Evolutionary conservation across 1,284 basidiomycete species (phyloP).

Genomic region (Cryptococcus jaspeensis): DNA sequence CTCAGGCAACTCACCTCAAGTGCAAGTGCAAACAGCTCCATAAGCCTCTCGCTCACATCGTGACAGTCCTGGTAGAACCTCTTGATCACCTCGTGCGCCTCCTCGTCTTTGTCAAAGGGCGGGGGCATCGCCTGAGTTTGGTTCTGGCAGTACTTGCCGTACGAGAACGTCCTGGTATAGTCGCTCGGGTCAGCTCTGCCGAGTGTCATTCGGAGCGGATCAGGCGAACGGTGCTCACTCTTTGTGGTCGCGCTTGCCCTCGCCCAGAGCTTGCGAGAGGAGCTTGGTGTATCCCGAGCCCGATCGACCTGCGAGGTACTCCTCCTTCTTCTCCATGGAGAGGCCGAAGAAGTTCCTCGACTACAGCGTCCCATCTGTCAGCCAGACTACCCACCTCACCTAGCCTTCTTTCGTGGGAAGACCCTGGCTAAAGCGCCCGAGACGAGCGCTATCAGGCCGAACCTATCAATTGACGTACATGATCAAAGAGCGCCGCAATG

Average conservation of each 20-base stretch:
- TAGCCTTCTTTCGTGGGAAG: too few species aligned
- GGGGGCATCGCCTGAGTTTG: constrained; percentile 17
- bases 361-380: constrained; percentile 2
- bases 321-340: constrained; percentile 17
- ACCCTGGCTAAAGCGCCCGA: too few species aligned
- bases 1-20: constrained; percentile 19
- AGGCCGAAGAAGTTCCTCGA: constrained; percentile 17
- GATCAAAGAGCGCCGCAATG: constrained; percentile 17
- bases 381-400: not conserved
- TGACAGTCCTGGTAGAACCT: constrained; percentile 24
- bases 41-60: constrained; percentile 15
- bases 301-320: constrained; percentile 15
- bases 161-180: constrained; percentile 19
- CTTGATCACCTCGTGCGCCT: constrained; percentile 10
- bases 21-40: constrained; percentile 27
- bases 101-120: constrained; percentile 10
- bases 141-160: constrained; percentile 20
- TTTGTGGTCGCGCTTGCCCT: constrained; percentile 26
- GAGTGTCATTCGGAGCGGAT: not conserved
- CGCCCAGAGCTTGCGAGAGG: constrained; percentile 21
- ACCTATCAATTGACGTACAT: constrained; percentile 8
- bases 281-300: constrained; percentile 24
- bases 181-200: not conserved
- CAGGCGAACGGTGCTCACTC: constrained; percentile 13
- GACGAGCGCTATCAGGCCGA: too few species aligned